Evolutionary conservation across 1,284 basidiomycete species (phyloP).

Genomic region (Ceratobasidium sp.): DNA sequence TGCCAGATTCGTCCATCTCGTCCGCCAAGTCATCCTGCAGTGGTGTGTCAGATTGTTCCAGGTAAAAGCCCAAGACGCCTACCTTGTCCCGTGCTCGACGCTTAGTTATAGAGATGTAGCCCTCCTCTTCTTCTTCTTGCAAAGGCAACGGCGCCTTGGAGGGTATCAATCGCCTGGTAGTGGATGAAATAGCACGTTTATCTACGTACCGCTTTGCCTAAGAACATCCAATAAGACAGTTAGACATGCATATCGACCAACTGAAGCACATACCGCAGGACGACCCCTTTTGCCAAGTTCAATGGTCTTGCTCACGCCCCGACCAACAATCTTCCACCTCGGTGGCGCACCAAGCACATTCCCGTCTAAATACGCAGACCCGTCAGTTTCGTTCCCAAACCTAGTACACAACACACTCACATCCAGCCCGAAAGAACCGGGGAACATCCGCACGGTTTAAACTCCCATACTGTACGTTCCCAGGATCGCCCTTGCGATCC

Average conservation of each 20-base stretch:
- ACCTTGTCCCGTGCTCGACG: constrained; percentile 67
- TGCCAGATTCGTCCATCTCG: constrained; percentile 57
- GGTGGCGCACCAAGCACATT: constrained; percentile 54
- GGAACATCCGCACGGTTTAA: constrained; percentile 75
- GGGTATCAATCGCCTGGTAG: constrained; percentile 60
- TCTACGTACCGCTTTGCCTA: constrained; percentile 45
- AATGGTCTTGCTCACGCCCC: constrained; percentile 66
- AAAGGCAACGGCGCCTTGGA: constrained; percentile 49
- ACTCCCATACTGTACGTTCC: constrained; percentile 79
- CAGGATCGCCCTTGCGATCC: constrained; percentile 76
- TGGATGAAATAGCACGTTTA: constrained; percentile 35
- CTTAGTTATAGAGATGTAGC: constrained; percentile 25
- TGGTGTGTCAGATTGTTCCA: constrained; percentile 65
- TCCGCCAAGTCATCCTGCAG: constrained; percentile 62
- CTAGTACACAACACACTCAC: constrained; percentile 47
- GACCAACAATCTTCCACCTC: constrained; percentile 53
- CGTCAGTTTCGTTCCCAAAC: background rate
- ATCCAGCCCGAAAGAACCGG: constrained; percentile 62
- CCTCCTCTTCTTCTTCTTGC: constrained; percentile 32
- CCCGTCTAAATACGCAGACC: constrained; percentile 49
- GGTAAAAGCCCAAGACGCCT: constrained; percentile 66
- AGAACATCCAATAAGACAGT: background rate
- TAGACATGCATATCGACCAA: background rate
- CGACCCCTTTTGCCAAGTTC: constrained; percentile 68
- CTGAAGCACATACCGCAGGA: constrained; percentile 53